Base-by-base conservation (phyloP, 441 rosid species). In the California macrophylla region DNA sequence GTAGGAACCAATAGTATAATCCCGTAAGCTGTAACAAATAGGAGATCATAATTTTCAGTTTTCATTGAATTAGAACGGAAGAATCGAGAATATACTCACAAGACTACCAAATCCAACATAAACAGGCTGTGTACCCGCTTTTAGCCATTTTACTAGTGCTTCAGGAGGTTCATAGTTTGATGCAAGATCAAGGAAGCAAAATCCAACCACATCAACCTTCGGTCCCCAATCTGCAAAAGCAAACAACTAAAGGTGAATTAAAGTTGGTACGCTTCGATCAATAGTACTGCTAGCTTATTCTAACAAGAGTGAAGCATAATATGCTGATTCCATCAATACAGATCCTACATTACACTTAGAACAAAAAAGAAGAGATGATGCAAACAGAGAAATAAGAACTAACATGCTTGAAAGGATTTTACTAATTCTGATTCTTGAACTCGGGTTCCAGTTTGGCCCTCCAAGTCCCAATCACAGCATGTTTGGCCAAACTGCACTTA, bases 81-180 rank as follows among this genome's bases (percentile, higher is more conserved):
- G 64, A 58, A 13, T 24, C 47, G 69, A 66, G 64, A 68, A 30
- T 23, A 26, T 71, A 88, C 99, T 89, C 81, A 95, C 98, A 32
- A 95, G 96, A 83, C 99, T 95, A 73, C 98, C 98, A 66, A 95
- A 95, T 62, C 99, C 97, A 77, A 92, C 85, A 74, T 95, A 95
- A 67, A 95, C 89, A 68, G 99, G 99, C 82, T 83, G 80, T 69
- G 87, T 75, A 74, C 95, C 99, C 82, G 91, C 93, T 74, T 83
- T 82, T 76, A 95, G 91, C 99, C 99, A 90, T 79, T 86, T 76
- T 71, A 89, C 81, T 61, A 95, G 95, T 40, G 82, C 76, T 74
- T 83, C 87, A 1, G 98, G 98, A 83, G 99, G 99, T 75, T 86
- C 95, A 84, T 88, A 95, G 72, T 92, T 92, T 72, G 96, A 86